Evolutionary conservation across 805 yeast genomes (phyloP).

Genomic region (Myxozyma vanderwaltii): DNA sequence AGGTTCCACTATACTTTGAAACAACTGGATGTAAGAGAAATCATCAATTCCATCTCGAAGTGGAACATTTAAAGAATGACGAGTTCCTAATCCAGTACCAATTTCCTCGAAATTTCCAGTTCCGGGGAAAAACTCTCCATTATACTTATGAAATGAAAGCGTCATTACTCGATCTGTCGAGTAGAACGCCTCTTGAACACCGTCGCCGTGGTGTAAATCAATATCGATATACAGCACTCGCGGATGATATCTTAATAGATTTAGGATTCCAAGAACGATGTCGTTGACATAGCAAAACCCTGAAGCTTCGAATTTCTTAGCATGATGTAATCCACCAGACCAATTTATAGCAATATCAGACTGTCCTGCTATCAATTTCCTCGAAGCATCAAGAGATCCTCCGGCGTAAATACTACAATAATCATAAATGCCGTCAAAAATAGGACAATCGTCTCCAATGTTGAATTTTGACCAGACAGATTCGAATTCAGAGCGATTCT

Average conservation of each 20-base stretch:
- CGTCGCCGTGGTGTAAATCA: slow-evolving; percentile 93
- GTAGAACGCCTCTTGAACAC: slow-evolving; percentile 92
- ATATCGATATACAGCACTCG: slow-evolving; percentile 86
- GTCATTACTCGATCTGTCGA: slow-evolving; percentile 92
- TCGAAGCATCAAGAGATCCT: slow-evolving; percentile 87
- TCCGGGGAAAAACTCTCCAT: slow-evolving; percentile 90
- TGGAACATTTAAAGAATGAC: slow-evolving; percentile 84
- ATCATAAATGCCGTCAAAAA: slow-evolving; percentile 75
- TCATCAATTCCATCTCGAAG: slow-evolving; percentile 93
- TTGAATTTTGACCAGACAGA: slow-evolving; percentile 65
- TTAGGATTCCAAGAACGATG: slow-evolving; percentile 80
- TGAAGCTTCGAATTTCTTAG: slow-evolving; percentile 84
- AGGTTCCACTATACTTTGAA: slow-evolving; percentile 84
- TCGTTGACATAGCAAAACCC: slow-evolving; percentile 93
- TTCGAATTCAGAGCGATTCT: slow-evolving; percentile 27
- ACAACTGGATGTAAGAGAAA: slow-evolving; percentile 60
- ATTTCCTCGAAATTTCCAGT: slow-evolving; percentile 84
- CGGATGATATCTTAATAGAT: slow-evolving; percentile 77
- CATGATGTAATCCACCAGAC: slow-evolving; percentile 94
- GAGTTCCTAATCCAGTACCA: slow-evolving; percentile 79
- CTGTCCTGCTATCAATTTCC: slow-evolving; percentile 75
- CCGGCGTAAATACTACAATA: slow-evolving; percentile 82
- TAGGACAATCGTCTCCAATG: slow-evolving; percentile 90
- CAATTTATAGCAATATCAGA: slow-evolving; percentile 91
- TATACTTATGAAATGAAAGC: slow-evolving; percentile 83